Base-by-base conservation (phyloP, 2,329 filamentous ascomycete genomes). In the Rosellinia necatrix region DNA sequence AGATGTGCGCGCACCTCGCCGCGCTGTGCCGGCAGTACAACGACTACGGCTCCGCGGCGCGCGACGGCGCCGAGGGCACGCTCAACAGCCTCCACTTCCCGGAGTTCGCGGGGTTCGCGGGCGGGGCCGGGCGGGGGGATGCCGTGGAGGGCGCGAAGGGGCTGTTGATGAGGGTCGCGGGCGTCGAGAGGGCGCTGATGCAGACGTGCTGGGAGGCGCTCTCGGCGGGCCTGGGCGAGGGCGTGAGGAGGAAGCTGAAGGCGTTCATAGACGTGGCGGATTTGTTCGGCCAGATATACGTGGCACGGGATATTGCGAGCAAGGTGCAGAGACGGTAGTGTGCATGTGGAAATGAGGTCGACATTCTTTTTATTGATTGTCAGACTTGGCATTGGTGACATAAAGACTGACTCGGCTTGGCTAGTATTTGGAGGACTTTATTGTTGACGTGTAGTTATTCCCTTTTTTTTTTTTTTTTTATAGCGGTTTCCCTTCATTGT, bases 11-110 rank as follows among this genome's bases (percentile, higher is more conserved):
- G 6, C 50, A 47, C 27, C 50, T 53, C 17, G 24, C 42, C 5
- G 27, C 34, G n/a, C 19, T 53, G 6, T 53, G 50, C 17, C 42
- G 50, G 2, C 22, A 24, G 34, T 53, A 53, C 25, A 53, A 53
- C 6, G 50, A 53, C 25, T 53, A 47, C 12, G 42, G 50, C 8
- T 53, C 50, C 17, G 37, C 7, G 4, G 13, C 6, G 7, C 41
- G 50, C 34, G 50, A 53, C n/a, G 6, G 34, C 2, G 13, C 13
- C 5, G 50, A 53, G 19, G 42, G 25, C 1, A 48, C 47, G 5
- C 42, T 53, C 2, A 53, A 53, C 13, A 40, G 32, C 12, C 8
- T 53, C 3, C 4, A 48, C 7, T 53, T 48, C 29, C 42, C 42
- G 3, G 50, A 53, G 12, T 53, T 53, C 13, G 8, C 5, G 6